Evolutionary conservation across 2,329 filamentous ascomycete genomes (phyloP).

Genomic region (Malbranchea cinnamomea): DNA sequence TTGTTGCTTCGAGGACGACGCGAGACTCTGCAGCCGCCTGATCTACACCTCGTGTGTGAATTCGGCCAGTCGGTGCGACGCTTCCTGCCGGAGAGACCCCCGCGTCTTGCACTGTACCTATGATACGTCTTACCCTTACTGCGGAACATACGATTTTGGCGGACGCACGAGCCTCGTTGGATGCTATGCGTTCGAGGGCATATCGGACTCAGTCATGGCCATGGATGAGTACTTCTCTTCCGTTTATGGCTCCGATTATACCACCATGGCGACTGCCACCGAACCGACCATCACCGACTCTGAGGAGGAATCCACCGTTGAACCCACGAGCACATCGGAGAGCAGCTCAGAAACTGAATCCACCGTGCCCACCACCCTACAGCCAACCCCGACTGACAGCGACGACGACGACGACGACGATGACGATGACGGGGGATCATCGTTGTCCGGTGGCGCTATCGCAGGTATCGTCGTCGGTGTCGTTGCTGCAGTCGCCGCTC

Average conservation of each 20-base stretch:
- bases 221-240: constrained; percentile 11
- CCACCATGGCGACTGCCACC: not conserved
- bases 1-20: too few species aligned
- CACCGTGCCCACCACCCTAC: not conserved
- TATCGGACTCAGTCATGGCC: constrained; percentile 7
- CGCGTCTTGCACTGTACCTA: constrained; percentile 6
- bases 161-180: constrained; percentile 7
- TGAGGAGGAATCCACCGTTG: not conserved
- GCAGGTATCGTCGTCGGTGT: constrained; percentile 10
- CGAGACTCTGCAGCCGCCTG: too few species aligned
- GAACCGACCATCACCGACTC: not conserved
- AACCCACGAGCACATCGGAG: too few species aligned
- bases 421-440: not conserved
- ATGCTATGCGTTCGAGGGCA: constrained; percentile 7
- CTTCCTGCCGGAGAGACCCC: constrained; percentile 5
- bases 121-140: constrained; percentile 10
- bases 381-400: not conserved
- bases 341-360: too few species aligned
- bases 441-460: constrained; percentile 9
- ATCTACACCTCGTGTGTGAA: constrained; percentile 9
- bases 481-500: constrained; percentile 7
- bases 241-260: constrained; percentile 9
- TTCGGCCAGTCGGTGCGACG: constrained; percentile 8
- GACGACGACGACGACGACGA: constrained; percentile 1
- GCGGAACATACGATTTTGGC: constrained; percentile 10